A percentile compares a stretch with the other conserved stretches of the same genome.
phyloP scores from a whole-genome alignment of 169 alveolate genomes.

The Theileria annulata region DNA sequence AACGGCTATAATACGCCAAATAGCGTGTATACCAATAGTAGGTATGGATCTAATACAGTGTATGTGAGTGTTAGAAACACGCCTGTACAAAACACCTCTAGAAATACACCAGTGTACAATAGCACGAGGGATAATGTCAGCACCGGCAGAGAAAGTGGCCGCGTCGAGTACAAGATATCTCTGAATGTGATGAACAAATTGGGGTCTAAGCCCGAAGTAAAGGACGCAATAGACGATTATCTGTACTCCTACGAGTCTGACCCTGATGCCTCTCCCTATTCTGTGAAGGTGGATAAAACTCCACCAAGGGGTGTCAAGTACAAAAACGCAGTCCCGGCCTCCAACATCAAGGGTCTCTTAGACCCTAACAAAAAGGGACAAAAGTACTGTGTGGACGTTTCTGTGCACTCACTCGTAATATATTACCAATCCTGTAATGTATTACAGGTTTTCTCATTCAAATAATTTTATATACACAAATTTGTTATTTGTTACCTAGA shows the following conservation, averaged over 20 bases:
- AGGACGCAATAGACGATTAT: slow-evolving; percentile 8
- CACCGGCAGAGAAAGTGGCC: too few relatives aligned
- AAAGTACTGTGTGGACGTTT: slow-evolving; percentile 24
- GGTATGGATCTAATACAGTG: too few relatives aligned
- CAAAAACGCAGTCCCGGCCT: slow-evolving; percentile 8
- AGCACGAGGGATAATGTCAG: too few relatives aligned
- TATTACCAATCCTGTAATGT: slow-evolving; percentile 14
- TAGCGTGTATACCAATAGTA: too few relatives aligned
- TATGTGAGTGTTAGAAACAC: too few relatives aligned
- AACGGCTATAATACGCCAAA: too few relatives aligned
- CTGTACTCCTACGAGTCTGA: slow-evolving; percentile 7
- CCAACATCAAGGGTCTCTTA: slow-evolving; percentile 20
- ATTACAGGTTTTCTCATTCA: slow-evolving; percentile 28
- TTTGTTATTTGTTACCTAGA: neutral
- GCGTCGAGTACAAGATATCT: neutral
- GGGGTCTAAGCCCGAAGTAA: neutral
- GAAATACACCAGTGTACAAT: too few relatives aligned
- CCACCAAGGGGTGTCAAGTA: neutral
- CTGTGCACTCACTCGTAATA: slow-evolving; percentile 24
- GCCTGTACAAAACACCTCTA: too few relatives aligned
- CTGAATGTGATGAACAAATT: slow-evolving; percentile 2
- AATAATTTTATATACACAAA: neutral
- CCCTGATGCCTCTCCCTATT: neutral
- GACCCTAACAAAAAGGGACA: slow-evolving; percentile 31
- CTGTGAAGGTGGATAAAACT: neutral